Percentiles rank a stretch among this genome's conserved stretches.
Conservation (phyloP, 257 asterid genomes). For the Solanum virginianum region DNA sequence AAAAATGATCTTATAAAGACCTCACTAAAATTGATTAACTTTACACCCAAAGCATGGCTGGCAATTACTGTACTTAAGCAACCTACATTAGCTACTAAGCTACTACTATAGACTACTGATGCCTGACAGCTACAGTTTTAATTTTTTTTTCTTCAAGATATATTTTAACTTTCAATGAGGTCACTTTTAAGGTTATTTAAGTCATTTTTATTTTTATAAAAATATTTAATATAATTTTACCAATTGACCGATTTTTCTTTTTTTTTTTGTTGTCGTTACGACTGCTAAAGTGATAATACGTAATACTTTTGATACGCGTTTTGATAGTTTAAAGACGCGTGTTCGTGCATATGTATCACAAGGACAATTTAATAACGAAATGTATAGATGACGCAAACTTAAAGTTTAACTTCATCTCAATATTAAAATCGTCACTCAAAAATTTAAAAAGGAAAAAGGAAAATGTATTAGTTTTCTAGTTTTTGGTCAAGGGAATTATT, state of each 20-base stretch:
- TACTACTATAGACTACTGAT: neutral
- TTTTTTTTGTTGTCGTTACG: neutral
- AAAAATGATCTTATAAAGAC: neutral
- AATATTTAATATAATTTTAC: neutral
- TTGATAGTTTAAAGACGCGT: neutral
- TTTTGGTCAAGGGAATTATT: neutral
- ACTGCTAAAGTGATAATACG: accelerated
- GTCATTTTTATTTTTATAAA: neutral
- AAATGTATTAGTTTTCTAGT: neutral
- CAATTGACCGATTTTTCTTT: neutral
- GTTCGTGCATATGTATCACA: neutral
- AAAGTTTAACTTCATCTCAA: neutral
- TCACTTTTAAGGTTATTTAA: neutral
- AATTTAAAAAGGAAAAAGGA: neutral
- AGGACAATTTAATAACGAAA: neutral
- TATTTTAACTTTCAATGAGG: neutral
- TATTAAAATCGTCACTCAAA: neutral
- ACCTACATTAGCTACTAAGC: neutral
- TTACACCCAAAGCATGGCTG: neutral
- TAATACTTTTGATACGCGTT: neutral
- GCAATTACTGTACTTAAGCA: neutral
- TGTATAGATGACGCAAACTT: neutral
- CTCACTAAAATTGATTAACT: neutral
- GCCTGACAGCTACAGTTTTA: neutral
- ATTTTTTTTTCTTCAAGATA: neutral